Evolutionary conservation across 768 basidiomycete species (phyloP), one percentile per base, ranked within the genome.

Genomic region (Hirschioporus abietinus): DNA sequence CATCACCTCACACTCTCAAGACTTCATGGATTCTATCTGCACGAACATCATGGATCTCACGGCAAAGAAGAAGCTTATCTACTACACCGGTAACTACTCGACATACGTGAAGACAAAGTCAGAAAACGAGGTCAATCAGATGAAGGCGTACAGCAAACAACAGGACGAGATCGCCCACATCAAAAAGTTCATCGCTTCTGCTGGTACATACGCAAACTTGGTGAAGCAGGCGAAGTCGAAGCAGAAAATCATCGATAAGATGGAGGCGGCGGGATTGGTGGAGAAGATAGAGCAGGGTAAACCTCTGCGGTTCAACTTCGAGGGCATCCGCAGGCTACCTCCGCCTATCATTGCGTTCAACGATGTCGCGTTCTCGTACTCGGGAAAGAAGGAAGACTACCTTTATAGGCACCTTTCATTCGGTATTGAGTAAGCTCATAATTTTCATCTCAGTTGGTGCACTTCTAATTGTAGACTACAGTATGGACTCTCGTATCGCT

Each of bases 401-500:
- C 76, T 84, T 7, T 84, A 84, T 76, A 70, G 81, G 71, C 79
- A 81, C 65, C 72, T 84, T 58, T 76, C 74, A 35, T 80, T 84
- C 71, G 83, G 83, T 81, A 80, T 84, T 68, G 83, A 84, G 77
- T 78, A 65, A 63, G 77, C 9, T 67, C 26, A 5, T n/a, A 9
- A 6, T 24, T 57, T 35, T 20, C 36, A 6, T 36, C 27, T 6
- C 18, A n/a, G 8, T 0, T 58, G 24, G 30, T n/a, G 15, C 17
- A 10, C 9, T 1, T 63, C 24, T 27, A 4, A 61, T 61, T 2
- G 24, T 15, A 15, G 3, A 1, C 9, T 15, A 15, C 66, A 93
- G 93, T 77, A 95, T 95, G 93, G 93, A 95, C 79, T 93, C 92
- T 24, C 91, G 95, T 71, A 84, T 98, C 60, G 96, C 96, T 72